Evolutionary conservation across 495 filamentous ascomycete species (phyloP).

Genomic region (Chaetomium fimeti): DNA sequence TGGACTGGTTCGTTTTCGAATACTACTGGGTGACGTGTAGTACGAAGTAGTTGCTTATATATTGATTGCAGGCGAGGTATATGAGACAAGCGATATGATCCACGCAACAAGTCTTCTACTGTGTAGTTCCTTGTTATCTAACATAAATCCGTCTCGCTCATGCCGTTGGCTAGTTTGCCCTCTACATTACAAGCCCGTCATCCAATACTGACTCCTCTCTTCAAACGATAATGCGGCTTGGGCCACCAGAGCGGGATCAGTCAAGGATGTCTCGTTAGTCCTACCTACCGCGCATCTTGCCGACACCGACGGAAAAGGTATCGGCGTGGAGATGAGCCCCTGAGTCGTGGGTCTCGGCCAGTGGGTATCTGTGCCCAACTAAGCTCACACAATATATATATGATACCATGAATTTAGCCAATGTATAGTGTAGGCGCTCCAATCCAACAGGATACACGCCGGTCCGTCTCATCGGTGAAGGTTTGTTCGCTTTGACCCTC

Average conservation of each 20-base stretch:
- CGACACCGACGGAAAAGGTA: too few species aligned
- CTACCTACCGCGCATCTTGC: too few species aligned
- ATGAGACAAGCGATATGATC: neutral
- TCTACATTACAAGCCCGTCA: neutral
- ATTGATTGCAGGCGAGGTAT: neutral
- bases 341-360: too few species aligned
- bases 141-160: too few species aligned
- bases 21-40: neutral
- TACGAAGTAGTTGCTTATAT: neutral
- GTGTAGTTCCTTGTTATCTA: neutral
- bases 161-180: conserved; percentile 9
- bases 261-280: conserved; percentile 27
- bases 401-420: too few species aligned
- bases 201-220: conserved; percentile 29
- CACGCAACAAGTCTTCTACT: neutral
- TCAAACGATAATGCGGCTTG: conserved; percentile 27
- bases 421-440: too few species aligned
- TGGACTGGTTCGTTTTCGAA: neutral
- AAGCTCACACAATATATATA: too few species aligned
- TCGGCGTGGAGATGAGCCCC: too few species aligned
- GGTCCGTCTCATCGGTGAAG: too few species aligned
- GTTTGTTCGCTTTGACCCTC: too few species aligned
- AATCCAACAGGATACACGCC: too few species aligned
- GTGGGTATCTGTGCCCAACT: too few species aligned
- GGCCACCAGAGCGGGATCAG: conserved; percentile 19